Evolutionary conservation across 441 rosid species (phyloP), one percentile per base, ranked within the genome.

Genomic region (Adansonia grandidieri): DNA sequence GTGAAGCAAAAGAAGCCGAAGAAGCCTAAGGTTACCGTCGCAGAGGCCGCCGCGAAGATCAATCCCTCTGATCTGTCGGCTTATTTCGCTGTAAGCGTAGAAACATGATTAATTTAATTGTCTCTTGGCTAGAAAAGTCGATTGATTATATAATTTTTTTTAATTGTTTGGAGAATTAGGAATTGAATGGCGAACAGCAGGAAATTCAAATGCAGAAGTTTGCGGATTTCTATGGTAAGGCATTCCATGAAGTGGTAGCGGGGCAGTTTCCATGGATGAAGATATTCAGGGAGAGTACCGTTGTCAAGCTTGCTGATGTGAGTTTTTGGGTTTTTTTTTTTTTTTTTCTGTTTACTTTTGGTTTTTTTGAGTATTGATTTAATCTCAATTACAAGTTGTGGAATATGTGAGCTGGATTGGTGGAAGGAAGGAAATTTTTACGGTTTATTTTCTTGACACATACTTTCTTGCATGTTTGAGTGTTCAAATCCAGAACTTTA

Each of bases 211-310:
- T 96, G 56, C 91, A 89, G 97, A 89, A 97, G 79, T 90, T 94
- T 78, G 93, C 97, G 8, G 92, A 95, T 88, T 94, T 87, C 74
- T 92, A 89, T 62, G 98, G 97, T 61, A 91, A 89, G 75, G 92
- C 94, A 40, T 89, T 94, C 68, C 85, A 93, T 0, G 82, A 79
- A 0, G 97, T 95, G 50, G 82, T 89, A 37, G 87, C 93, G 0
- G 87, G 92, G 0, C 95, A 91, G 64, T 95, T 93, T 61, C 97
- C 99, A 0, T 95, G 98, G 99, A 74, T 91, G 80, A 95, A 93
- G 82, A 79, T 86, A 76, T 89, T 93, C 84, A 88, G 85, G 87
- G 98, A 95, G 80, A 88, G 87, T 71, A 20, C 96, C 0, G 81
- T 94, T 32, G 82, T 89, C n/a, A 95, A 92, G 82, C 84, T 93